These are phyloP conservation scores for Yamadazyma paraphyllophila DNA, from an alignment of 805 yeast species.

Conservation along the genomic window DNA sequence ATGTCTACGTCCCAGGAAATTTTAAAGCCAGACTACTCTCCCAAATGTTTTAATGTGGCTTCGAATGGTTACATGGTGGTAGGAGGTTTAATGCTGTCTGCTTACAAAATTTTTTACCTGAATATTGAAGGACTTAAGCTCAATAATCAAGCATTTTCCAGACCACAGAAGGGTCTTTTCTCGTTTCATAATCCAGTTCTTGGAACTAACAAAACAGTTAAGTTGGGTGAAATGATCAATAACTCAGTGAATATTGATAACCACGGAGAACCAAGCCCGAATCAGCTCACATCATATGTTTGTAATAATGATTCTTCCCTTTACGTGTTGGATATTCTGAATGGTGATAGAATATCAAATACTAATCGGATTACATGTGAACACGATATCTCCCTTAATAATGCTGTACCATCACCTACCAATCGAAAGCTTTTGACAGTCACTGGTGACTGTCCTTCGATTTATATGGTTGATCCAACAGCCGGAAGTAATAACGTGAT, in stretches of 20 bases:
- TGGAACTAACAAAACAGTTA: slow-evolving; percentile 47
- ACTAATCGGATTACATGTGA: slow-evolving; percentile 44
- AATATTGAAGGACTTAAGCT: slow-evolving; percentile 19
- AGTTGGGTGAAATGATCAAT: slow-evolving; percentile 79
- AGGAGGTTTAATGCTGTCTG: slow-evolving; percentile 49
- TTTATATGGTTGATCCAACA: slow-evolving; percentile 55
- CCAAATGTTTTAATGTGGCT: slow-evolving; percentile 64
- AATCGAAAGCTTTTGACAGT: slow-evolving; percentile 37
- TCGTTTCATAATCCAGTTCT: slow-evolving; percentile 54
- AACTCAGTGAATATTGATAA: slow-evolving; percentile 70
- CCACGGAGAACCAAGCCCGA: slow-evolving; percentile 8
- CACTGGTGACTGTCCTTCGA: slow-evolving; percentile 74
- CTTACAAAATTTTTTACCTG: slow-evolving; percentile 25
- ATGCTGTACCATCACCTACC: slow-evolving; percentile 60
- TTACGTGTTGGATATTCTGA: slow-evolving; percentile 58
- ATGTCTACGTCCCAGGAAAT: slow-evolving; percentile 22
- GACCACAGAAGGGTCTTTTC: slow-evolving; percentile 57
- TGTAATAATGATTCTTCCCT: slow-evolving; percentile 83
- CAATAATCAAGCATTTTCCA: slow-evolving; percentile 6
- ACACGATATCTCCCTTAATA: slow-evolving; percentile 68
- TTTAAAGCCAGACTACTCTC: slow-evolving; percentile 58
- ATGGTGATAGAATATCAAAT: slow-evolving; percentile 42
- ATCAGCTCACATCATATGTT: slow-evolving; percentile 54
- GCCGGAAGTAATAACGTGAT: slow-evolving; percentile 12
- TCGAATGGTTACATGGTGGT: slow-evolving; percentile 46